Evolutionary conservation across 768 basidiomycete genomes (phyloP).

Genomic region (Dentipellis fragilis): DNA sequence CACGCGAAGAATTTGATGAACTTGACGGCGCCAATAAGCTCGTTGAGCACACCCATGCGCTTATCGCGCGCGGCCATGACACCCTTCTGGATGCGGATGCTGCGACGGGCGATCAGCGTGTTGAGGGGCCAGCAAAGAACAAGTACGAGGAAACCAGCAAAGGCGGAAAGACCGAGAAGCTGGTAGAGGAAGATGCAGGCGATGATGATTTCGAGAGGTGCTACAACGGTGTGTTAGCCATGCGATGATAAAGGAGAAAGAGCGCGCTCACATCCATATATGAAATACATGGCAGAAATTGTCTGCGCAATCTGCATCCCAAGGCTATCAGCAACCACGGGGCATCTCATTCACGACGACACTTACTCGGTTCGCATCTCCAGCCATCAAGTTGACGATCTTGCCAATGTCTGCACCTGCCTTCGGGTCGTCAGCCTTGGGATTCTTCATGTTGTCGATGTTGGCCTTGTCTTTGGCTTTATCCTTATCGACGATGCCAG

Average conservation of each 20-base stretch:
- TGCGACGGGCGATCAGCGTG: conserved; percentile 48
- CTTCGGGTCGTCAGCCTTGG: too few species aligned
- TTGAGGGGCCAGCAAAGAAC: conserved; percentile 64
- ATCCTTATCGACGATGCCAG: conserved; percentile 57
- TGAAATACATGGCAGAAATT: conserved; percentile 46
- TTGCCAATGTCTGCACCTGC: too few species aligned
- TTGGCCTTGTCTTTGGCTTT: conserved; percentile 15
- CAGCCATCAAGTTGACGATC: conserved; percentile 84
- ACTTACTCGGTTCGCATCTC: conserved; percentile 47
- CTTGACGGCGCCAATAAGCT: conserved; percentile 66
- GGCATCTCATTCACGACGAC: not conserved
- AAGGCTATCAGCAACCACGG: not conserved
- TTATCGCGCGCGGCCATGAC: conserved; percentile 55
- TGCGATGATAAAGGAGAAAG: not conserved
- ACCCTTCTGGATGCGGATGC: conserved; percentile 52
- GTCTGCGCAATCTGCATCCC: conserved; percentile 28
- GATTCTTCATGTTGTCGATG: conserved; percentile 13
- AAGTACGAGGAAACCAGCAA: conserved; percentile 65
- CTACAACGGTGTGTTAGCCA: conserved; percentile 19
- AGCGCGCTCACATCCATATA: conserved; percentile 46
- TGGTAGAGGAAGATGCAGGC: conserved; percentile 69
- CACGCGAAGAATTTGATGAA: conserved; percentile 83
- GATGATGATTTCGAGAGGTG: conserved; percentile 71
- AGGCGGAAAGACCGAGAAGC: conserved; percentile 64
- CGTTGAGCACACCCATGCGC: conserved; percentile 69